phyloP scores from a whole-genome alignment of 306 rosid species.

The Ormosia semicastrata region DNA sequence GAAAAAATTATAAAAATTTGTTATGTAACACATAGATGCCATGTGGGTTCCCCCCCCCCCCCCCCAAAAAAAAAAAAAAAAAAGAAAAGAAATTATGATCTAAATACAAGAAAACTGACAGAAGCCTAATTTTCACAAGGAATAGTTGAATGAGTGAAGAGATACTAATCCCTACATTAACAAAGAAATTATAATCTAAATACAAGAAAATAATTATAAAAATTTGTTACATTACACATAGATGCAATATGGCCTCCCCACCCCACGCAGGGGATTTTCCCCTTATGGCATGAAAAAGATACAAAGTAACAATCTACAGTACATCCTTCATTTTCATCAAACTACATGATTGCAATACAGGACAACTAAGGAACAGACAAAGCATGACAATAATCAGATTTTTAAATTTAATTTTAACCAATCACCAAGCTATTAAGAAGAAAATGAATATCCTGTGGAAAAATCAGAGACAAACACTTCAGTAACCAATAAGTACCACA shows the following conservation, averaged over 20 bases:
- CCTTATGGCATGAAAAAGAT: background rate
- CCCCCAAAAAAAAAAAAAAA: background rate
- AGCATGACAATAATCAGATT: constrained; percentile 2
- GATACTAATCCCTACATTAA: constrained; percentile 59
- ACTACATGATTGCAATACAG: background rate
- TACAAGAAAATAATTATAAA: background rate
- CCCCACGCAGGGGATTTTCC: background rate
- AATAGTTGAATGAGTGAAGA: constrained; percentile 61
- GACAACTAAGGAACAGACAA: background rate
- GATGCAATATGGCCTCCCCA: background rate
- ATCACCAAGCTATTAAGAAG: constrained; percentile 5
- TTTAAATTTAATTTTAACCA: background rate
- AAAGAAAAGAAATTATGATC: no score
- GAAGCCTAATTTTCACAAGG: constrained; percentile 52
- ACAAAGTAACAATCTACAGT: background rate
- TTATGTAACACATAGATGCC: background rate
- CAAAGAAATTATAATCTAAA: constrained; percentile 3
- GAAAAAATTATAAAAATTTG: background rate
- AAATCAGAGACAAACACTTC: background rate
- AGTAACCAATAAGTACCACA: background rate
- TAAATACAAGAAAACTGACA: constrained; percentile 25
- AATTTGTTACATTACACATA: background rate
- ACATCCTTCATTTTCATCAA: background rate
- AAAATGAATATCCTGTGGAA: background rate
- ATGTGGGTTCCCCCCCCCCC: background rate